Conservation (phyloP, 345 rosid species). For the Melaleuca alternifolia region DNA sequence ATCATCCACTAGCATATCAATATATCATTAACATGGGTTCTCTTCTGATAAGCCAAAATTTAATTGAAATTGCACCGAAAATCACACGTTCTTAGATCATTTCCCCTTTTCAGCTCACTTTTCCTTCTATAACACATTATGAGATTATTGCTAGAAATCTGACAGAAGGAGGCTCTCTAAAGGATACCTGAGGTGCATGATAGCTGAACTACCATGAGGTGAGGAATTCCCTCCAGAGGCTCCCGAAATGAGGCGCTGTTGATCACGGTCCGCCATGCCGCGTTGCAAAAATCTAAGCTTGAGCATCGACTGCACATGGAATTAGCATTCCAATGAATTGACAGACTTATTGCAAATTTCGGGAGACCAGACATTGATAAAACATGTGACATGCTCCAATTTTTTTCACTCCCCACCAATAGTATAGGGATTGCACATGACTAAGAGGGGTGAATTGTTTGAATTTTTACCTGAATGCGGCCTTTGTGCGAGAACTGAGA, state of each 20-base stretch:
- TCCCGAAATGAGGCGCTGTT: conserved; percentile 13
- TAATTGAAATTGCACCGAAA: neutral
- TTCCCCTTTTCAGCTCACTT: neutral
- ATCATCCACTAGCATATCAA: neutral
- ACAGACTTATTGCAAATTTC: neutral
- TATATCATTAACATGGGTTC: neutral
- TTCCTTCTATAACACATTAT: neutral
- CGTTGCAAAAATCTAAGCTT: conserved; percentile 49
- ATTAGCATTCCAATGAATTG: neutral
- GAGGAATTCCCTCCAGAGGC: conserved; percentile 11
- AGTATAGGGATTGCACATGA: neutral
- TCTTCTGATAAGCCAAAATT: neutral
- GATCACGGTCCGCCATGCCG: conserved; percentile 34
- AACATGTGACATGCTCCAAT: neutral
- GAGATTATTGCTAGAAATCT: neutral
- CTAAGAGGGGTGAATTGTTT: neutral
- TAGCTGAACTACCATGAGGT: conserved; percentile 24
- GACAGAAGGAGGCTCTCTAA: neutral
- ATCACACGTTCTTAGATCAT: neutral
- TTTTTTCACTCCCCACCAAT: neutral
- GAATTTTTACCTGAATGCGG: conserved; percentile 53
- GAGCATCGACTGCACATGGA: conserved; percentile 45
- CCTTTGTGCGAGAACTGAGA: conserved; percentile 68
- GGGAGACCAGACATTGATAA: neutral
- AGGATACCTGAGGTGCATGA: conserved; percentile 41